Evolutionary conservation across 768 basidiomycete species (phyloP).

Genomic region (Hebeloma cylindrosporum): DNA sequence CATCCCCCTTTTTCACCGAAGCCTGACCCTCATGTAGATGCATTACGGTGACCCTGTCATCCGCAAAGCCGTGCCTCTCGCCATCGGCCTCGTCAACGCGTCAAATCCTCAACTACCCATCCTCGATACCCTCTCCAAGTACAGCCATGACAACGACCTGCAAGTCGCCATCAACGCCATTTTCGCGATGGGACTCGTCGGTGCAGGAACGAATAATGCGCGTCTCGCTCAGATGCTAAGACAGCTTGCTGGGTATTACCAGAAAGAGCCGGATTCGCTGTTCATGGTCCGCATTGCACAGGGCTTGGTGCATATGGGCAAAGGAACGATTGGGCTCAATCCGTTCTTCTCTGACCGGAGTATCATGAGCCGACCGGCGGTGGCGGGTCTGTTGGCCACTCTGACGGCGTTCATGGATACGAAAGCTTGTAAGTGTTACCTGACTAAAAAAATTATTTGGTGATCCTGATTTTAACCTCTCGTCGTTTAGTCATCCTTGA

Average conservation of each 20-base stretch:
- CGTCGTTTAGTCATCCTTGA: constrained; percentile 76
- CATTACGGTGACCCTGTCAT: constrained; percentile 95
- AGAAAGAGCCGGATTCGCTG: constrained; percentile 94
- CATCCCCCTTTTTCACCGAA: background rate
- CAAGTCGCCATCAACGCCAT: constrained; percentile 95
- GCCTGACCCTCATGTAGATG: constrained; percentile 63
- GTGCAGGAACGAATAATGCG: constrained; percentile 98
- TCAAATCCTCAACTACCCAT: constrained; percentile 95
- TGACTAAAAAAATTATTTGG: background rate
- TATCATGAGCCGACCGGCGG: constrained; percentile 85
- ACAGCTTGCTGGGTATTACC: constrained; percentile 96
- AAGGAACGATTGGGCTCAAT: constrained; percentile 95
- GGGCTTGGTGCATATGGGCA: constrained; percentile 99
- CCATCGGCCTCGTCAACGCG: constrained; percentile 90
- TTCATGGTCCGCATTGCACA: constrained; percentile 96
- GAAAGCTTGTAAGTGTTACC: constrained; percentile 74
- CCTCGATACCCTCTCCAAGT: constrained; percentile 96
- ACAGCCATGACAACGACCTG: constrained; percentile 99
- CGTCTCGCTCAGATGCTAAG: constrained; percentile 96
- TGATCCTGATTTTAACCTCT: background rate
- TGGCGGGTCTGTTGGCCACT: constrained; percentile 87
- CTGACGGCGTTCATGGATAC: constrained; percentile 93
- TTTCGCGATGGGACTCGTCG: constrained; percentile 97
- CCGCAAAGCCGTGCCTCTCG: constrained; percentile 90
- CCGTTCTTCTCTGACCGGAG: constrained; percentile 94